Evolutionary conservation across 805 yeast species (phyloP).

Genomic region (Naumovozyma castellii): DNA sequence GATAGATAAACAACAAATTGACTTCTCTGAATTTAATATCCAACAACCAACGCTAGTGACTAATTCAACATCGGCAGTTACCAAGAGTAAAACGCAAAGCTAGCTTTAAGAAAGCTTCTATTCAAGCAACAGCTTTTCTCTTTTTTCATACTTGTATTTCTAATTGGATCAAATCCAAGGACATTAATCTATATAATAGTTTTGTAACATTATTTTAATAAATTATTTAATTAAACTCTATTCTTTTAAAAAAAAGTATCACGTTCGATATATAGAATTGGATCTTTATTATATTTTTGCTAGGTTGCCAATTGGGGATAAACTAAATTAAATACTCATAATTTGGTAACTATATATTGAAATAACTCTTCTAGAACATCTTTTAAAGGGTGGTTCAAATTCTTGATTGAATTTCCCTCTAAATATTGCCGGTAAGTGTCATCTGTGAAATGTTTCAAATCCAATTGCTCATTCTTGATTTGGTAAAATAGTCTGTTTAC

Average conservation of each 20-base stretch:
- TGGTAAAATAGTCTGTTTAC: slow-evolving; percentile 27
- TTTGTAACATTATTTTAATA: background rate
- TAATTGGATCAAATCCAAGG: background rate
- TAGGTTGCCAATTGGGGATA: background rate
- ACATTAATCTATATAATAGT: background rate
- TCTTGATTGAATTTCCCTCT: slow-evolving; percentile 10
- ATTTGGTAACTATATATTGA: slow-evolving; percentile 4
- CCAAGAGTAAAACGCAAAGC: slow-evolving; percentile 9
- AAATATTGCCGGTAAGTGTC: slow-evolving; percentile 17
- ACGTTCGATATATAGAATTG: background rate
- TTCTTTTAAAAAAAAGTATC: too few relatives aligned
- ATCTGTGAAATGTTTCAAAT: slow-evolving; percentile 15
- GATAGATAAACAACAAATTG: slow-evolving; percentile 10
- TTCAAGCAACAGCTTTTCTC: too few relatives aligned
- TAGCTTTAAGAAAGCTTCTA: too few relatives aligned
- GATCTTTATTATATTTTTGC: background rate
- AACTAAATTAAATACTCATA: background rate
- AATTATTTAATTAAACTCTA: too few relatives aligned
- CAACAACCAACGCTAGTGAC: slow-evolving; percentile 18
- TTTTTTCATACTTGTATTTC: too few relatives aligned
- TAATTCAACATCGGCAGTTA: slow-evolving; percentile 18
- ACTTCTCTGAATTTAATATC: slow-evolving; percentile 22
- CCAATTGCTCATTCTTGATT: slow-evolving; percentile 25
- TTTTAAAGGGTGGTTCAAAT: slow-evolving; percentile 19
- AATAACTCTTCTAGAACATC: slow-evolving; percentile 25